Evolutionary conservation across 805 yeast genomes (phyloP).

Genomic region (Myxozyma lipomycoides): DNA sequence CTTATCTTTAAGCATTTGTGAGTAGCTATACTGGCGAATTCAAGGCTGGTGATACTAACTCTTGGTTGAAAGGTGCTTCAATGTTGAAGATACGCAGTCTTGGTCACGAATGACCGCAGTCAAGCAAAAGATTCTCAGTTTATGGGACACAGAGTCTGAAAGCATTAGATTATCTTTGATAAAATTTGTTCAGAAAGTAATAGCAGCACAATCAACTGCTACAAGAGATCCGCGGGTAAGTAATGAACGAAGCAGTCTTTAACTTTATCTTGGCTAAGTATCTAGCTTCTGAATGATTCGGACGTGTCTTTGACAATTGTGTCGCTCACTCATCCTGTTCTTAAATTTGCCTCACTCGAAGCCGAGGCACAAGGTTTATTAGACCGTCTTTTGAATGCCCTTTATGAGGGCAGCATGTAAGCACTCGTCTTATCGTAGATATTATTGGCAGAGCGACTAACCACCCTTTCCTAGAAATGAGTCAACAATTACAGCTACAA

Average conservation of each 20-base stretch:
- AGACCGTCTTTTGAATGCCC: slow-evolving; percentile 56
- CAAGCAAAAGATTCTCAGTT: slow-evolving; percentile 55
- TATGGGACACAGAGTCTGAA: slow-evolving; percentile 48
- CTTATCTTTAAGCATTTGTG: slow-evolving; percentile 44
- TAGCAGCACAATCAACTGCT: slow-evolving; percentile 51
- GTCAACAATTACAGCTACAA: slow-evolving; percentile 60
- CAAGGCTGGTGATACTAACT: no score
- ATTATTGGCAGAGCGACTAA: background rate
- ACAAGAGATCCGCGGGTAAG: slow-evolving; percentile 37
- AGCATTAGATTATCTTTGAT: slow-evolving; percentile 66
- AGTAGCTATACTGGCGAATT: no score
- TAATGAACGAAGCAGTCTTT: background rate
- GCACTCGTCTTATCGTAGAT: slow-evolving; percentile 2
- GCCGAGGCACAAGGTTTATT: slow-evolving; percentile 68
- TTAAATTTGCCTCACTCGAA: slow-evolving; percentile 53
- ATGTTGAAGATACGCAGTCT: slow-evolving; percentile 38
- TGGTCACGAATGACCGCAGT: slow-evolving; percentile 59
- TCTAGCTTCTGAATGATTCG: slow-evolving; percentile 22
- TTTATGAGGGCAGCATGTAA: slow-evolving; percentile 53
- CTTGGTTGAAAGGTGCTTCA: slow-evolving; percentile 33
- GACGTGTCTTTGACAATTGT: slow-evolving; percentile 51
- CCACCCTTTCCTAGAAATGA: slow-evolving; percentile 33
- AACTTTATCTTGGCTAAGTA: background rate
- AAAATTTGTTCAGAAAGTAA: slow-evolving; percentile 62
- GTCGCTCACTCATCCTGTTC: slow-evolving; percentile 58